A percentile compares a stretch with the other conserved stretches of the same genome.
These are phyloP conservation scores for Cutaneotrichosporon cutaneum DNA, from an alignment of 1,284 basidiomycete genomes.

Conservation along the genomic window DNA sequence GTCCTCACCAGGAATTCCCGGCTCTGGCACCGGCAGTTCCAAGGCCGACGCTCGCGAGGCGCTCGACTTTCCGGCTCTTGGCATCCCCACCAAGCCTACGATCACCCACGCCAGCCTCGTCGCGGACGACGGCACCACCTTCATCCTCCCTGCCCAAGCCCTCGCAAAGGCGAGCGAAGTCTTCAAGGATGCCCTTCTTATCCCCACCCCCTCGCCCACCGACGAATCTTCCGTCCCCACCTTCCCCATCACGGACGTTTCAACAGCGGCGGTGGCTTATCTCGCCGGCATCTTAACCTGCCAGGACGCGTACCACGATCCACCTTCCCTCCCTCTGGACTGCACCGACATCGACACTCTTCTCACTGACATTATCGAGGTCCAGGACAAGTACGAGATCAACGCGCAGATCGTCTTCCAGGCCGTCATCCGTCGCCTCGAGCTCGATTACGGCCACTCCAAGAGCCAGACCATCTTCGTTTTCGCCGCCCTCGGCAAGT, in stretches of 20 bases:
- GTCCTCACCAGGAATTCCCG: neutral
- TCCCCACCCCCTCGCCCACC: neutral
- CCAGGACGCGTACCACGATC: neutral
- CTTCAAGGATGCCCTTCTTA: neutral
- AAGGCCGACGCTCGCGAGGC: neutral
- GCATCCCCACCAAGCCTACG: neutral
- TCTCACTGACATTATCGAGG: neutral
- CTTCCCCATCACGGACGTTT: neutral
- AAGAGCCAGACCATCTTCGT: slow-evolving; percentile 1
- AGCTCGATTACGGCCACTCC: neutral
- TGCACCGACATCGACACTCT: neutral
- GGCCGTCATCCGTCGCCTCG: slow-evolving; percentile 8
- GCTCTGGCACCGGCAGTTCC: neutral
- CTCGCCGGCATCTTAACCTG: neutral
- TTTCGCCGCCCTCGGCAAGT: neutral
- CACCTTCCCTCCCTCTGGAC: neutral
- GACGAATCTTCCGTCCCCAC: neutral
- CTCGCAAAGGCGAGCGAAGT: neutral
- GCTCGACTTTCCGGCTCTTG: neutral
- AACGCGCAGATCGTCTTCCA: neutral
- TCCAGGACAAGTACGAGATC: neutral
- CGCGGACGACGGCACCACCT: slow-evolving; percentile 2
- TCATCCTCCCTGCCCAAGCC: neutral
- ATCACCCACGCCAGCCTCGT: neutral
- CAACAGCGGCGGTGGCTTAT: neutral